A percentile compares a stretch with the other conserved stretches of the same genome.
phyloP scores from a whole-genome alignment of 2,329 filamentous ascomycete genomes.

The Diaporthe vexans region DNA sequence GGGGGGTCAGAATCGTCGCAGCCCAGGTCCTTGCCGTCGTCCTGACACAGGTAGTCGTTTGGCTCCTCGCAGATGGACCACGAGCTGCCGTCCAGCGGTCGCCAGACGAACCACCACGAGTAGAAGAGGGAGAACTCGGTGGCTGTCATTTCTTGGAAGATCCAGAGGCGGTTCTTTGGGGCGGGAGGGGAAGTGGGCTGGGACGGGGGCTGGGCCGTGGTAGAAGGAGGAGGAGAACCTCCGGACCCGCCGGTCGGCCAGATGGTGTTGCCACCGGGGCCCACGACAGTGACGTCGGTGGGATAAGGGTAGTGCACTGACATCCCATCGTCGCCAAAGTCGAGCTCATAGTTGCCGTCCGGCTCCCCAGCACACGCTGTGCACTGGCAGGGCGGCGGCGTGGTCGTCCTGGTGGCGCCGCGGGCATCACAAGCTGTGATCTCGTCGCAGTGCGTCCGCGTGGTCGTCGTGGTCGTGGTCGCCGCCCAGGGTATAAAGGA shows the following conservation, averaged over 20 bases:
- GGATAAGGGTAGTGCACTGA: not conserved
- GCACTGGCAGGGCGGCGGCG: not conserved
- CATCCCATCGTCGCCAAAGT: slow-evolving; percentile 1
- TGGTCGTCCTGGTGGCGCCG: slow-evolving; percentile 6
- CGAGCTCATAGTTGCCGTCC: slow-evolving; percentile 9
- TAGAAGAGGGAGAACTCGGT: slow-evolving; percentile 1
- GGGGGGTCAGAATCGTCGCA: not conserved
- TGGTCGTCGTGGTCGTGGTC: not conserved
- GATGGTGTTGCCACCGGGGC: not conserved
- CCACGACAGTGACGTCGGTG: not conserved
- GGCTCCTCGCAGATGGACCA: slow-evolving; percentile 3
- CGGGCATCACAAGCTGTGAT: not conserved
- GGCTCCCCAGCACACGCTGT: not conserved
- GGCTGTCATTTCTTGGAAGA: not conserved
- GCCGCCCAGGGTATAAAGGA: slow-evolving; percentile 5
- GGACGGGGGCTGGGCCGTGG: not conserved
- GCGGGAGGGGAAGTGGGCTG: not conserved
- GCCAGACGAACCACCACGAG: slow-evolving; percentile 25
- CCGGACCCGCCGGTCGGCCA: slow-evolving; percentile 1
- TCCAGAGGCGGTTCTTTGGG: slow-evolving; percentile 11
- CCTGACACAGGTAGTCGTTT: slow-evolving; percentile 3
- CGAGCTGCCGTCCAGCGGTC: not conserved
- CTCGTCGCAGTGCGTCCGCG: slow-evolving; percentile 1
- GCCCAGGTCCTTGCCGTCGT: not conserved
- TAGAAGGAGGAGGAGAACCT: not conserved